Conservation (phyloP, 345 rosid genomes). For the Rhizophora apiculata region DNA sequence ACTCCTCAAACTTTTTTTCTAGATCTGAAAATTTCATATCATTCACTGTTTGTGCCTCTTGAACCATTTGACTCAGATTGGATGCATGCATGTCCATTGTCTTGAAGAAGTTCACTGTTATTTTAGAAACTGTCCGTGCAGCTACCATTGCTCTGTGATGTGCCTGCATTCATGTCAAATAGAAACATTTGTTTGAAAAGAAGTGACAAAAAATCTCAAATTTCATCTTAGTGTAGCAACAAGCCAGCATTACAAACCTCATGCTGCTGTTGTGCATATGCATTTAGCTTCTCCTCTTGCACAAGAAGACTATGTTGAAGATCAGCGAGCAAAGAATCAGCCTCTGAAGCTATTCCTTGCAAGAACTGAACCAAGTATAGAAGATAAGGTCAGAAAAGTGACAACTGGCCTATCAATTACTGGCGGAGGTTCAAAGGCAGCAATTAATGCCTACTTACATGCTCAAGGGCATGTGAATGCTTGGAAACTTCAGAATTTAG, state of each 20-base stretch:
- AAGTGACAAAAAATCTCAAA: no score
- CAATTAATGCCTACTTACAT: constrained; percentile 44
- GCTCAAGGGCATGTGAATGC: constrained; percentile 81
- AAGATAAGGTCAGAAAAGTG: not conserved
- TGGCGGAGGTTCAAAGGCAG: constrained; percentile 6
- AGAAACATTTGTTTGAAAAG: not conserved
- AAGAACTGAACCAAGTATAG: constrained; percentile 60
- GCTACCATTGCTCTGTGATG: constrained; percentile 81
- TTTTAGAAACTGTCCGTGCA: constrained; percentile 77
- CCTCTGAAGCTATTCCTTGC: constrained; percentile 82
- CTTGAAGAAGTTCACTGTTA: constrained; percentile 61
- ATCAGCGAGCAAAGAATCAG: constrained; percentile 72
- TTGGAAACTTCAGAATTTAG: constrained; percentile 78
- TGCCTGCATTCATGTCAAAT: constrained; percentile 43
- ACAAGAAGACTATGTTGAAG: constrained; percentile 76
- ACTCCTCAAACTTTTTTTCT: constrained; percentile 93
- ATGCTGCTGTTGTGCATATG: not conserved
- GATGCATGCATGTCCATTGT: constrained; percentile 67
- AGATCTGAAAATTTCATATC: constrained; percentile 71
- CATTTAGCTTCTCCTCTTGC: constrained; percentile 57
- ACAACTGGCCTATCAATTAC: not conserved
- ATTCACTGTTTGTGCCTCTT: constrained; percentile 4
- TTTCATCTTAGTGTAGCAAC: no score
- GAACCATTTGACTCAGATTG: not conserved
- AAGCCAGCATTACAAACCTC: not conserved